A percentile compares a stretch with the other conserved stretches of the same genome.
Evolutionary conservation across 257 asterid genomes (phyloP).

Genomic region (Gentiana dahurica): DNA sequence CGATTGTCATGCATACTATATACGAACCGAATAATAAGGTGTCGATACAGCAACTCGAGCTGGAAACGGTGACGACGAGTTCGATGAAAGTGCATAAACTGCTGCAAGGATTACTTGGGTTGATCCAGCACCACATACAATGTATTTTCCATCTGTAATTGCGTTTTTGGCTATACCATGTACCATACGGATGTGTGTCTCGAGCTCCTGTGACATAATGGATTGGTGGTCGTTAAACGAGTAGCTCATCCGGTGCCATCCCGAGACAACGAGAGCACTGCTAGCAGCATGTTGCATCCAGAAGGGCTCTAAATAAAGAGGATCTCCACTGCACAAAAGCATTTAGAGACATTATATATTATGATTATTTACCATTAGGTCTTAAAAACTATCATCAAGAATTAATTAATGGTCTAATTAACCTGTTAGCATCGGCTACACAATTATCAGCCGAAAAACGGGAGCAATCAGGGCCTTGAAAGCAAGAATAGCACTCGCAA

Average conservation of each 20-base stretch:
- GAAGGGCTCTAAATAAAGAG: background rate
- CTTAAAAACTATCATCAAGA: too few species aligned
- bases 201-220: conserved; percentile 9
- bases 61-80: background rate
- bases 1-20: background rate
- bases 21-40: conserved; percentile 14
- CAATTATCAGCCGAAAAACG: conserved; percentile 27
- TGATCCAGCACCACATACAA: too few species aligned
- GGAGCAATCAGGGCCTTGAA: background rate
- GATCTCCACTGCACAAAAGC: conserved; percentile 3
- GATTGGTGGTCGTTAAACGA: conserved; percentile 4
- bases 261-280: too few species aligned
- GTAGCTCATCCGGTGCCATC: conserved; percentile 7
- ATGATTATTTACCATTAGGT: too few species aligned
- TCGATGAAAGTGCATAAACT: conserved; percentile 4
- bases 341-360: background rate
- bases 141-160: too few species aligned
- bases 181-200: conserved; percentile 9
- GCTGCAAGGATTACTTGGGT: too few species aligned
- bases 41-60: conserved; percentile 12
- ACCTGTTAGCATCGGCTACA: conserved; percentile 43
- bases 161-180: background rate
- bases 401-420: background rate
- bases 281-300: too few species aligned
- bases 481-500: conserved; percentile 26